phyloP scores from a whole-genome alignment of 495 filamentous ascomycete genomes.

The Penicillium maclennaniae region DNA sequence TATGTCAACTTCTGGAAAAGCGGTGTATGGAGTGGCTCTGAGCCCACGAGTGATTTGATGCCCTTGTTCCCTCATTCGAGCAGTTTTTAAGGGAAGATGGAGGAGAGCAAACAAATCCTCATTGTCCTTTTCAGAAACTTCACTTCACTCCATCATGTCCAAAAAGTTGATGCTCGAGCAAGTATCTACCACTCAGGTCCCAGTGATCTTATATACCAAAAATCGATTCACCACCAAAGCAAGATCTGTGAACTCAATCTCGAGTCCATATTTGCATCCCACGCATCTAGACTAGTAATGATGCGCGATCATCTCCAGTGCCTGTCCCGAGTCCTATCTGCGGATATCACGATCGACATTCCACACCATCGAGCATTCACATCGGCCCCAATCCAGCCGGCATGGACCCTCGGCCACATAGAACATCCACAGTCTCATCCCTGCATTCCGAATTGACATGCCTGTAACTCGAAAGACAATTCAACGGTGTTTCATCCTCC shows the following conservation, averaged over 20 bases:
- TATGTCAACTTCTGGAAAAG: too few relatives aligned
- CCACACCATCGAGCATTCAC: not conserved
- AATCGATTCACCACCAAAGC: not conserved
- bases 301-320: not conserved
- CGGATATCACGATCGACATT: slow-evolving; percentile 9
- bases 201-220: not conserved
- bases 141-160: too few relatives aligned
- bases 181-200: too few relatives aligned
- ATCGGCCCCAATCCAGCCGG: slow-evolving; percentile 3
- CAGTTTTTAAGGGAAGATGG: too few relatives aligned
- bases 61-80: too few relatives aligned
- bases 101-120: too few relatives aligned
- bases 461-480: slow-evolving; percentile 8
- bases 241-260: not conserved
- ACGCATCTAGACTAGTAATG: not conserved
- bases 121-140: too few relatives aligned
- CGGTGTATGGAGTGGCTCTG: too few relatives aligned
- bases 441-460: slow-evolving; percentile 23
- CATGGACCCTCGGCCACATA: not conserved
- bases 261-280: not conserved
- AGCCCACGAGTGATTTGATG: too few relatives aligned
- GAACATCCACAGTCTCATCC: not conserved
- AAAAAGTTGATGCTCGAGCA: too few relatives aligned
- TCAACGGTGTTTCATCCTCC: too few relatives aligned
- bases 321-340: not conserved